Conservation (phyloP, 2,329 filamentous ascomycete genomes). For the Fusarium sp. region DNA sequence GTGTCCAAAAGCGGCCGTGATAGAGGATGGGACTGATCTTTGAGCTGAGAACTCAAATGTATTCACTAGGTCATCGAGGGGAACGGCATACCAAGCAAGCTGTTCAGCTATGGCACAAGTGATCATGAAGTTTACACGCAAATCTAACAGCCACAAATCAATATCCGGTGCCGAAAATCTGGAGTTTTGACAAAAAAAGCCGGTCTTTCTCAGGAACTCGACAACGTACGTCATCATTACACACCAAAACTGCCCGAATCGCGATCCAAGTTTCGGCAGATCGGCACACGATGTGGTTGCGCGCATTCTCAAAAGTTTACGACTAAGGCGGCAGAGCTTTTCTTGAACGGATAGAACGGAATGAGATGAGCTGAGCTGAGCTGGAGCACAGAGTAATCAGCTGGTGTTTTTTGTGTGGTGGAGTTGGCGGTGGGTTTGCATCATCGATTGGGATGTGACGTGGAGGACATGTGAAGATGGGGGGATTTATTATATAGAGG, state of each 20-base stretch:
- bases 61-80: neutral
- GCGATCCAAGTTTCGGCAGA: slow-evolving; percentile 18
- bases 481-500: neutral
- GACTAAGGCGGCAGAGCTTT: slow-evolving; percentile 5
- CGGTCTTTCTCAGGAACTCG: neutral
- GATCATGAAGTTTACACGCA: neutral
- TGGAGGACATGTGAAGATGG: slow-evolving; percentile 4
- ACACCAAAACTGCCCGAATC: neutral
- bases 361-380: too few species aligned
- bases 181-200: slow-evolving; percentile 4
- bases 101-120: neutral
- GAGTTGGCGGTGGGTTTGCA: slow-evolving; percentile 25
- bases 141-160: neutral
- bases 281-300: slow-evolving; percentile 17
- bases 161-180: neutral
- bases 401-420: neutral
- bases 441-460: slow-evolving; percentile 37
- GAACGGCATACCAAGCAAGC: neutral
- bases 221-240: slow-evolving; percentile 37
- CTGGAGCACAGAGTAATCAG: too few species aligned
- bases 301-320: neutral
- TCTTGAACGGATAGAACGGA: slow-evolving; percentile 20
- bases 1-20: neutral
- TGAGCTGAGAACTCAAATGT: neutral
- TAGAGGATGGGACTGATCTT: neutral